Conservation (phyloP, 768 basidiomycete species). For the Boletus reticulatus region DNA sequence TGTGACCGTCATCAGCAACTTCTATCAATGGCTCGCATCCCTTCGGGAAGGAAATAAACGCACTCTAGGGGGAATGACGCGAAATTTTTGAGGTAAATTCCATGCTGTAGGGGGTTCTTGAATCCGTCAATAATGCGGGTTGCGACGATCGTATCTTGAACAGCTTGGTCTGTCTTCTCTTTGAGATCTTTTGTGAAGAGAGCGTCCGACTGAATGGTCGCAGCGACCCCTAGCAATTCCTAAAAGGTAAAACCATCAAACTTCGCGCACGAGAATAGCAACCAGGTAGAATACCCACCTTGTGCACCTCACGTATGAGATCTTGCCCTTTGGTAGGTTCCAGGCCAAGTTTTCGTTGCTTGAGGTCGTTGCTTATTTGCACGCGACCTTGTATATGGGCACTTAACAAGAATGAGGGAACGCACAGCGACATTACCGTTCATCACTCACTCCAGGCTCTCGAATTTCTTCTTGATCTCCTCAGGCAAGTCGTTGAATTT, state of each 20-base stretch:
- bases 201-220: conserved; percentile 64
- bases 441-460: conserved; percentile 63
- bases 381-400: conserved; percentile 72
- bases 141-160: conserved; percentile 77
- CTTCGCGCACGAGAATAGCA: background rate
- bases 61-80: conserved; percentile 83
- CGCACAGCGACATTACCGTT: background rate
- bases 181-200: conserved; percentile 69
- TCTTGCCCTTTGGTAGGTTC: conserved; percentile 74
- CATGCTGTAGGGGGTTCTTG: conserved; percentile 69
- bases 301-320: conserved; percentile 62
- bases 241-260: conserved; percentile 26
- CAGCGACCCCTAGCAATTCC: conserved; percentile 64
- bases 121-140: conserved; percentile 79
- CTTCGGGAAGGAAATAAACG: conserved; percentile 22
- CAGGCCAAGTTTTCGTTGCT: conserved; percentile 71
- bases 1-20: background rate
- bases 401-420: conserved; percentile 35
- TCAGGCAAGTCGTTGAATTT: conserved; percentile 86
- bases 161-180: conserved; percentile 70
- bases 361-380: conserved; percentile 77
- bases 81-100: conserved; percentile 70
- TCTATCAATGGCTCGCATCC: background rate
- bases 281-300: conserved; percentile 39
- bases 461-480: conserved; percentile 58